Base-by-base conservation (phyloP, 495 filamentous ascomycete genomes). In the Eremomyces bilateralis region DNA sequence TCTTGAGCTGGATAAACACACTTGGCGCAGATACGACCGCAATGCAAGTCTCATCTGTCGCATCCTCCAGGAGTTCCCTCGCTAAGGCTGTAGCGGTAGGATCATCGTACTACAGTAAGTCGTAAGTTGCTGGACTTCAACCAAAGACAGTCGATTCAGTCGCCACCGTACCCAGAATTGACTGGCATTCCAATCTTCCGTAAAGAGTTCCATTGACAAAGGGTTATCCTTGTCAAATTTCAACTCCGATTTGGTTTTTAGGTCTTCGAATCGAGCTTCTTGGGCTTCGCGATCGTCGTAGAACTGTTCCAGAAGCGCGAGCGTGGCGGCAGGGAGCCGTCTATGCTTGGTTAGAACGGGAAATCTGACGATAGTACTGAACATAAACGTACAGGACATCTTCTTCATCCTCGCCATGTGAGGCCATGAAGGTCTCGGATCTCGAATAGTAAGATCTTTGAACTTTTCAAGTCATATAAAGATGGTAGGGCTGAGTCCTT, bases 141-240 rank as follows among this genome's bases (percentile, higher is more conserved):
- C 24, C 28, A 3, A n/a, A 12, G 4, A 15, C 17, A 20, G 27
- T 29, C 35, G 17, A 36, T n/a, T n/a, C n/a, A n/a, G n/a, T n/a
- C 27, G 3, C n/a, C n/a, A n/a, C n/a, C n/a, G n/a, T n/a, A 76
- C 71, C 75, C 76, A 79, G 46, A 84, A 82, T 50, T 85, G 79
- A 36, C 65, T 72, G 37, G 74, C 63, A 37, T 83, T 76, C 79
- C 79, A 85, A 49, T 84, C 73, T 56, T 85, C 79, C 0, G 58
- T 54, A 50, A 85, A 85, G 11, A 64, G 57, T 2, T 76, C 71
- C 63, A 85, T 85, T 4, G 63, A 69, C 20, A 77, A 40, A 13
- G 24, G 24, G 8, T 32, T 32, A 6, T 10, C 6, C 10, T 10
- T 6, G 10, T 45, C 28, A 56, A 53, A 49, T 59, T 65, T n/a